These are phyloP conservation scores for Lachancea kluyveri DNA, from an alignment of 805 yeast species.

Conservation along the genomic window DNA sequence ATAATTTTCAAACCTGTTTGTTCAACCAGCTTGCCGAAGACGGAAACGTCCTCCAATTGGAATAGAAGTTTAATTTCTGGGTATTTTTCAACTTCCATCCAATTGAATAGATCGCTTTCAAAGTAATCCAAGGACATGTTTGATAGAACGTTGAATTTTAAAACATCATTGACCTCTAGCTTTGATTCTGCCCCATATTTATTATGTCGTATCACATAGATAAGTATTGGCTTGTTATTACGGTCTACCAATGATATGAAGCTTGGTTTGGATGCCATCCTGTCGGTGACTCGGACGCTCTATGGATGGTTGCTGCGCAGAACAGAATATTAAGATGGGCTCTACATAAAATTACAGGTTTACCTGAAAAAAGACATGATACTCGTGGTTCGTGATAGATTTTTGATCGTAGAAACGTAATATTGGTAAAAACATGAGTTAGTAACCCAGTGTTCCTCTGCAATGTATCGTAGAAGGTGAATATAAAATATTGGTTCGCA, in stretches of 20 bases:
- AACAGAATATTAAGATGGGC: too few relatives aligned
- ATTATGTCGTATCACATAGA: conserved; percentile 16
- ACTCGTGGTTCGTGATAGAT: too few relatives aligned
- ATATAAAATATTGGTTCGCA: too few relatives aligned
- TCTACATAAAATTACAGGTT: too few relatives aligned
- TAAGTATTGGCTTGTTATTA: conserved; percentile 22
- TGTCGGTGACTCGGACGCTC: too few relatives aligned
- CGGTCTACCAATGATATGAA: conserved; percentile 25
- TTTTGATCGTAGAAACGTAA: too few relatives aligned
- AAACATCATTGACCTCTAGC: conserved; percentile 19
- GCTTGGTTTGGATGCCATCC: conserved; percentile 4
- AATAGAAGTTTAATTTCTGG: conserved; percentile 19
- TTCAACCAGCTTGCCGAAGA: conserved; percentile 25
- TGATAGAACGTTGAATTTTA: conserved; percentile 28
- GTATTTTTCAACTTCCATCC: conserved; percentile 15
- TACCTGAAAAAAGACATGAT: too few relatives aligned
- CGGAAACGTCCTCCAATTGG: conserved; percentile 25
- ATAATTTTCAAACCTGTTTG: conserved; percentile 27
- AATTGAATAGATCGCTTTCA: conserved; percentile 22
- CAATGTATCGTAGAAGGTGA: too few relatives aligned
- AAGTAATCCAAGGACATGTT: conserved; percentile 30
- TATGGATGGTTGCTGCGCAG: too few relatives aligned
- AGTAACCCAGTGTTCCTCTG: too few relatives aligned
- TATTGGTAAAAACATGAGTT: too few relatives aligned
- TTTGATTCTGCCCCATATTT: too few relatives aligned